Conservation (phyloP, 2,329 filamentous ascomycete genomes). For the Byssoonygena ceratinophila region DNA sequence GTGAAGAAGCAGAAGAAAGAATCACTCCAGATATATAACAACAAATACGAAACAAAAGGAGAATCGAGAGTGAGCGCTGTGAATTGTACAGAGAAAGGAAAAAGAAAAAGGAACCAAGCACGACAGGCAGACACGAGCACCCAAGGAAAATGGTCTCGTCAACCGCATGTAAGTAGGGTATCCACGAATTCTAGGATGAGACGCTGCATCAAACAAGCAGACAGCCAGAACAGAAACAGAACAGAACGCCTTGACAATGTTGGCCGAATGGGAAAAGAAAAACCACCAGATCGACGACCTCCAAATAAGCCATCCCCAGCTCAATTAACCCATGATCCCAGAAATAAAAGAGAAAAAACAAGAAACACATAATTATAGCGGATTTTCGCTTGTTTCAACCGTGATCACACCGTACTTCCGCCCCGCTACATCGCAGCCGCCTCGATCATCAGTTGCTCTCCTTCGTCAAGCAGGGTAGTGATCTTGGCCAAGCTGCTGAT, state of each 20-base stretch:
- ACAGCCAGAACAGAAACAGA: constrained; percentile 5
- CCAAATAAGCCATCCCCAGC: neutral
- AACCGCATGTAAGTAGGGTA: neutral
- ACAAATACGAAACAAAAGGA: neutral
- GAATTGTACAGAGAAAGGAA: neutral
- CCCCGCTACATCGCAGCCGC: constrained; percentile 21
- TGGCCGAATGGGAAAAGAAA: neutral
- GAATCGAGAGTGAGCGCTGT: too few species aligned
- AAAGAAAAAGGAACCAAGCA: neutral
- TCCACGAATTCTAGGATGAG: neutral
- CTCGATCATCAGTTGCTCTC: constrained; percentile 77
- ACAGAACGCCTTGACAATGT: constrained; percentile 6
- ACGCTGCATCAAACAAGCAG: neutral
- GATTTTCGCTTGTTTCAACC: neutral
- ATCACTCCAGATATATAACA: constrained; percentile 1
- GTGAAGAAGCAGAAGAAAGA: neutral
- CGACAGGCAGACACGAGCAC: neutral
- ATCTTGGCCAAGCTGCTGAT: constrained; percentile 76
- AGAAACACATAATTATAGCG: neutral
- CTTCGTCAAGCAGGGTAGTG: constrained; percentile 80
- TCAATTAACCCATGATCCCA: neutral
- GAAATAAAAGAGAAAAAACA: neutral
- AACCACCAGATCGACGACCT: neutral
- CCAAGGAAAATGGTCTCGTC: neutral
- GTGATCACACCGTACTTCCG: neutral